phyloP scores from a whole-genome alignment of 495 filamentous ascomycete species.

The Trichocladium antarcticum region DNA sequence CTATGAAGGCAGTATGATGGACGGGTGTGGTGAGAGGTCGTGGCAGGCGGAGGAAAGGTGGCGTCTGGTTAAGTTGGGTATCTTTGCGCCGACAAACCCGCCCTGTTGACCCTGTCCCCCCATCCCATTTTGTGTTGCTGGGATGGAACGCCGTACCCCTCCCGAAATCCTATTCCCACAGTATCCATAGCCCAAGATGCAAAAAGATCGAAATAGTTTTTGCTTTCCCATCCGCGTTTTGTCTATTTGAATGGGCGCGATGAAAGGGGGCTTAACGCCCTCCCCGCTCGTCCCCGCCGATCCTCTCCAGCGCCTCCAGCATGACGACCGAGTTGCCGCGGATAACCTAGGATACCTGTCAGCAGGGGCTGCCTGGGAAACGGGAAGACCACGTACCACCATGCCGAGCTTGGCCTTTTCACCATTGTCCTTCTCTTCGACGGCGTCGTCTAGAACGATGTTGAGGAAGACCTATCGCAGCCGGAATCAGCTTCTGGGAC shows the following conservation, averaged over 20 bases:
- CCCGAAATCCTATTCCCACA: constrained; percentile 4
- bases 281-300: constrained; percentile 38
- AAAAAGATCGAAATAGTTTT: background rate
- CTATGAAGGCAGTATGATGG: constrained; percentile 35
- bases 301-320: constrained; percentile 66
- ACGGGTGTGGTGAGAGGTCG: constrained; percentile 37
- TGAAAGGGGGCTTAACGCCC: constrained; percentile 8
- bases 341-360: constrained; percentile 43
- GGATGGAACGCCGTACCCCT: constrained; percentile 10
- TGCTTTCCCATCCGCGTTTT: background rate
- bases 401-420: constrained; percentile 89
- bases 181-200: background rate
- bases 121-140: background rate
- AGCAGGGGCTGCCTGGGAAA: background rate
- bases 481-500: background rate
- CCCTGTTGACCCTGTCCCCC: background rate
- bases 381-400: constrained; percentile 56
- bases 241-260: background rate
- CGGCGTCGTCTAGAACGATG: constrained; percentile 94
- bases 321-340: constrained; percentile 94
- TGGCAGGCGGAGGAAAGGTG: constrained; percentile 28
- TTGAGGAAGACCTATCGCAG: constrained; percentile 81
- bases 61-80: constrained; percentile 6
- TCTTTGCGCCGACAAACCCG: constrained; percentile 2
- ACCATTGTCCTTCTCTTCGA: constrained; percentile 84